phyloP scores from a whole-genome alignment of 352 stramenopile genomes.

The Phytopythium montanum region DNA sequence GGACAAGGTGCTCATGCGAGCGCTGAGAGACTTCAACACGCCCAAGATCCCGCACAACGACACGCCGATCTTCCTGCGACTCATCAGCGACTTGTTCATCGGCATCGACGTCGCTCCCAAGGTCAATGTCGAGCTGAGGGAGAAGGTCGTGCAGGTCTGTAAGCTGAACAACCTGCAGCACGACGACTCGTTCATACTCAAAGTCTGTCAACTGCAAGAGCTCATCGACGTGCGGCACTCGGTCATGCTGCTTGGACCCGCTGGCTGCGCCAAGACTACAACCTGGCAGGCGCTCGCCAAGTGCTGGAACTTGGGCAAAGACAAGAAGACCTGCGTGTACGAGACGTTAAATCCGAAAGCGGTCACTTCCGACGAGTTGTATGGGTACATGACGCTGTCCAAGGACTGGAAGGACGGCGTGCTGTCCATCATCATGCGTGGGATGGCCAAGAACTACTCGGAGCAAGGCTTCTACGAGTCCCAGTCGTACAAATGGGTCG shows the following conservation, averaged over 20 bases:
- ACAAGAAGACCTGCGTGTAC: constrained; percentile 89
- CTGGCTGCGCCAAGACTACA: constrained; percentile 82
- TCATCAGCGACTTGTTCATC: constrained; percentile 90
- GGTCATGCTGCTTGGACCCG: constrained; percentile 81
- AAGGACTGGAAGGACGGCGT: constrained; percentile 91
- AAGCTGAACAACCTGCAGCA: constrained; percentile 86
- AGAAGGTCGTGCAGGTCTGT: constrained; percentile 90
- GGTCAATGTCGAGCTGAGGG: constrained; percentile 90
- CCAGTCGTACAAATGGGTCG: constrained; percentile 89
- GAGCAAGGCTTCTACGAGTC: constrained; percentile 95
- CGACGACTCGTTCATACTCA: constrained; percentile 85
- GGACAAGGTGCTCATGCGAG: constrained; percentile 86
- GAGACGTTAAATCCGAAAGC: constrained; percentile 88
- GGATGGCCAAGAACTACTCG: constrained; percentile 88
- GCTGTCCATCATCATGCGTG: constrained; percentile 88
- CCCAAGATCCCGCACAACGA: constrained; percentile 87
- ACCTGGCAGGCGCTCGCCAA: constrained; percentile 85
- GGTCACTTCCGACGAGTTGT: constrained; percentile 90
- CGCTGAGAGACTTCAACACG: constrained; percentile 85
- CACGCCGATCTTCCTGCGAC: constrained; percentile 83
- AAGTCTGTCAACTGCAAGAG: constrained; percentile 85
- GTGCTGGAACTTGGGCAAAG: constrained; percentile 85
- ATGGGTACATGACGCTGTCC: constrained; percentile 90
- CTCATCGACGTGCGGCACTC: constrained; percentile 88
- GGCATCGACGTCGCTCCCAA: constrained; percentile 93